A percentile compares a stretch with the other conserved stretches of the same genome.
These are phyloP conservation scores for Candida patagonica DNA, from an alignment of 805 yeast species.

Conservation along the genomic window DNA sequence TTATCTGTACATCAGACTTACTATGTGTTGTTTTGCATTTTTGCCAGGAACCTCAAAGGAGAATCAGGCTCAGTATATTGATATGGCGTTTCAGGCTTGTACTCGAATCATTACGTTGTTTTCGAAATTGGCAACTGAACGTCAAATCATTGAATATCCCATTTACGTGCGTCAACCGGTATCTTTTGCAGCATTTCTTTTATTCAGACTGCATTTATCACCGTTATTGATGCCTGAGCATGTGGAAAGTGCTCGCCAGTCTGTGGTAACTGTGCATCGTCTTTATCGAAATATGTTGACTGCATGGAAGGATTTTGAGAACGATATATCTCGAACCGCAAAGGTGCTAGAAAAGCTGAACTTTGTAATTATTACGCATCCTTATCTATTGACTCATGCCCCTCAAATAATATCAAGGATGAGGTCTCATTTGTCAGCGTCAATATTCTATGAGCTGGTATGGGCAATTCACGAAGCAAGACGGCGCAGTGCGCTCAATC, in stretches of 20 bases:
- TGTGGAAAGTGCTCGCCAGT: slow-evolving; percentile 83
- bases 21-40: slow-evolving; percentile 83
- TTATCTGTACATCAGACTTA: slow-evolving; percentile 65
- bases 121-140: slow-evolving; percentile 56
- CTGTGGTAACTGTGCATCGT: slow-evolving; percentile 87
- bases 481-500: slow-evolving; percentile 37
- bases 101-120: slow-evolving; percentile 74
- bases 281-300: slow-evolving; percentile 77
- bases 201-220: slow-evolving; percentile 75
- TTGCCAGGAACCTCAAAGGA: slow-evolving; percentile 69
- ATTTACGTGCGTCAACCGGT: slow-evolving; percentile 81
- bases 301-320: slow-evolving; percentile 85
- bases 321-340: slow-evolving; percentile 86
- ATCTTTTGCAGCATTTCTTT: slow-evolving; percentile 60
- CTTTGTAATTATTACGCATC: slow-evolving; percentile 77
- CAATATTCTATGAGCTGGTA: slow-evolving; percentile 81
- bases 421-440: slow-evolving; percentile 88
- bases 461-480: slow-evolving; percentile 95
- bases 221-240: slow-evolving; percentile 62
- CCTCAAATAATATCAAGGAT: slow-evolving; percentile 75
- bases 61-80: slow-evolving; percentile 77
- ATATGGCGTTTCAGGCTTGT: slow-evolving; percentile 69
- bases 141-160: slow-evolving; percentile 74
- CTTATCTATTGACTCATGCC: slow-evolving; percentile 64
- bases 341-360: slow-evolving; percentile 83